Evolutionary conservation across 352 stramenopile species (phyloP).

Genomic region (Pythium oligandrum): DNA sequence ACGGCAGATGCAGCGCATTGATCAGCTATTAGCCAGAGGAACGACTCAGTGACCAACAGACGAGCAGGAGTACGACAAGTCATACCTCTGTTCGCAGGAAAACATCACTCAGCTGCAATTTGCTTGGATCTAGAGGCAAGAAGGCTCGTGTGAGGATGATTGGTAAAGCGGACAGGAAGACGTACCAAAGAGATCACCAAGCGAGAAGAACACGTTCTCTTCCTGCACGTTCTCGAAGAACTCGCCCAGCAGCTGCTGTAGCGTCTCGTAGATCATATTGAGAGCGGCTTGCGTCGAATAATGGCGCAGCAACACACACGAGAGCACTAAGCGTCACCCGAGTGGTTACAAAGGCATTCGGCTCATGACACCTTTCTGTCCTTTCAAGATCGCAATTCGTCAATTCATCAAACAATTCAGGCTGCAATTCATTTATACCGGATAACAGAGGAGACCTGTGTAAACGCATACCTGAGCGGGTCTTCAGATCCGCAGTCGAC

Average conservation of each 20-base stretch:
- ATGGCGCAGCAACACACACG: too few relatives aligned
- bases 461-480: background rate
- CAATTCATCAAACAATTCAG: slow-evolving; percentile 6
- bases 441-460: slow-evolving; percentile 9
- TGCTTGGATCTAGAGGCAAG: slow-evolving; percentile 39
- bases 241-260: slow-evolving; percentile 53
- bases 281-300: too few relatives aligned
- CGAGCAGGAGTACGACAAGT: background rate
- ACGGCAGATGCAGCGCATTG: slow-evolving; percentile 61
- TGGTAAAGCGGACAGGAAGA: background rate
- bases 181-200: slow-evolving; percentile 70
- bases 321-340: too few relatives aligned
- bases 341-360: too few relatives aligned
- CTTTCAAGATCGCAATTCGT: slow-evolving; percentile 14
- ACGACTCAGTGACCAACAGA: background rate
- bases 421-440: background rate
- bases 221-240: slow-evolving; percentile 62
- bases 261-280: slow-evolving; percentile 47
- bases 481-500: background rate
- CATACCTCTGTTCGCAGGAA: slow-evolving; percentile 58
- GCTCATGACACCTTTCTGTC: slow-evolving; percentile 1
- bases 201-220: slow-evolving; percentile 53
- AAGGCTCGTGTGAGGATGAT: background rate
- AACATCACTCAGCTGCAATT: slow-evolving; percentile 55
- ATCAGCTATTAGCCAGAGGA: slow-evolving; percentile 27